Evolutionary conservation across 2,329 filamentous ascomycete genomes (phyloP).

Genomic region (Calonectria naviculata): DNA sequence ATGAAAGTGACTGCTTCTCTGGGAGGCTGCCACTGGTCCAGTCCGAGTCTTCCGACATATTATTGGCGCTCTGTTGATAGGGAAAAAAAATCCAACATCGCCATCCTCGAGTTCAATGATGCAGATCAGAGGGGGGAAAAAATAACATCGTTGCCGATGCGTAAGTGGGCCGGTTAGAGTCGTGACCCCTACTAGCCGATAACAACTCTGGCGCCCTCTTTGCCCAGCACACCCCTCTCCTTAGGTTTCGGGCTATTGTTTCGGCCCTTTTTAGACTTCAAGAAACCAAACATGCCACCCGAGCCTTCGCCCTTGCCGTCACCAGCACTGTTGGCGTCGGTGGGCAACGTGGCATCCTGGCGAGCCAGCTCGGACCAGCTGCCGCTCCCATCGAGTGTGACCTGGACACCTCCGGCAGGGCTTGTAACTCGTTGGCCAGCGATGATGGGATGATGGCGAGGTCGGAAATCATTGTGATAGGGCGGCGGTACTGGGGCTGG

Average conservation of each 20-base stretch:
- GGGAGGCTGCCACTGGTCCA: slow-evolving; percentile 12
- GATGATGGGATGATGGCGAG: slow-evolving; percentile 60
- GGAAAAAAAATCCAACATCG: slow-evolving; percentile 3
- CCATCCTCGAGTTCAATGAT: slow-evolving; percentile 20
- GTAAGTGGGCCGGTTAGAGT: slow-evolving; percentile 29
- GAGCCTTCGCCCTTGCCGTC: slow-evolving; percentile 66
- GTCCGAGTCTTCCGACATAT: slow-evolving; percentile 17
- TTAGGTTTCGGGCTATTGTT: slow-evolving; percentile 94
- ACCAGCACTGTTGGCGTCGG: slow-evolving; percentile 69
- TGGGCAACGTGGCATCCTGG: slow-evolving; percentile 80
- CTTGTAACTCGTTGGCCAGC: slow-evolving; percentile 78
- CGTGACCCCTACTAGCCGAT: slow-evolving; percentile 65
- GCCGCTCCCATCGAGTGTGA: slow-evolving; percentile 88
- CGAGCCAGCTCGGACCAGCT: slow-evolving; percentile 93
- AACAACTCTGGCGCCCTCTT: slow-evolving; percentile 89
- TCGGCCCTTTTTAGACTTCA: slow-evolving; percentile 88
- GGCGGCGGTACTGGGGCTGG: slow-evolving; percentile 56
- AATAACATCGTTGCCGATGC: slow-evolving; percentile 21
- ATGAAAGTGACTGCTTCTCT: slow-evolving; percentile 5
- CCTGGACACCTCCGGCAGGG: slow-evolving; percentile 86
- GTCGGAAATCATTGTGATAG: slow-evolving; percentile 60
- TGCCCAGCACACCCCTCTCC: slow-evolving; percentile 92
- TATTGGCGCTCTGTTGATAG: slow-evolving; percentile 12
- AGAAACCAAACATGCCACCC: slow-evolving; percentile 90
- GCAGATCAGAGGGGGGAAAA: slow-evolving; percentile 19